These are phyloP conservation scores for Sclerospora graminicola DNA, from an alignment of 352 stramenopile species.

Conservation along the genomic window DNA sequence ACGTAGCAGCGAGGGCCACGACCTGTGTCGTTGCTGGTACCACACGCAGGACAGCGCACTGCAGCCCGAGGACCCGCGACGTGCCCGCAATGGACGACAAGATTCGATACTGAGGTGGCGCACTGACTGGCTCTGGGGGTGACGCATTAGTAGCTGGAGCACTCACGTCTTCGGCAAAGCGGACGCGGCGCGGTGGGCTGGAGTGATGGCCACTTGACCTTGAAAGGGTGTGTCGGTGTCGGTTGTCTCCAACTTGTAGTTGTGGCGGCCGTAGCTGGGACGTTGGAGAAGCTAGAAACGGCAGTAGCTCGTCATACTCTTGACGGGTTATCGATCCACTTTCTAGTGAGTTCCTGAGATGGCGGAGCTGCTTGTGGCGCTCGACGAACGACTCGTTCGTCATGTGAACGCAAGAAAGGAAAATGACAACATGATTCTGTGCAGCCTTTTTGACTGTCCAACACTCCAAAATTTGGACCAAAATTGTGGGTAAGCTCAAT, in stretches of 20 bases:
- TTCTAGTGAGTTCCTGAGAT: constrained; percentile 26
- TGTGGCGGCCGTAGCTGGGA: background rate
- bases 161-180: constrained; percentile 5
- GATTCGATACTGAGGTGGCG: constrained; percentile 10
- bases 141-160: background rate
- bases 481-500: too few relatives aligned
- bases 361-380: constrained; percentile 23
- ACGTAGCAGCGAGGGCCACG: constrained; percentile 21
- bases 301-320: constrained; percentile 32
- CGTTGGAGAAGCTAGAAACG: constrained; percentile 20
- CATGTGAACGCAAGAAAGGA: background rate
- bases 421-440: background rate
- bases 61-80: constrained; percentile 6
- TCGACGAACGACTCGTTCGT: constrained; percentile 7
- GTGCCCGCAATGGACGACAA: constrained; percentile 3
- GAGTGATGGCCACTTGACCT: constrained; percentile 1
- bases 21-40: constrained; percentile 25
- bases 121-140: constrained; percentile 6
- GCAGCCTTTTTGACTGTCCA: background rate
- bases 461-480: too few relatives aligned
- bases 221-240: constrained; percentile 1
- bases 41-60: constrained; percentile 25
- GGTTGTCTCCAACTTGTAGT: constrained; percentile 4
- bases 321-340: constrained; percentile 21
- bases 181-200: constrained; percentile 9